Conservation (phyloP, 139 green algal genomes). For the Chlorella sorokiniana region DNA sequence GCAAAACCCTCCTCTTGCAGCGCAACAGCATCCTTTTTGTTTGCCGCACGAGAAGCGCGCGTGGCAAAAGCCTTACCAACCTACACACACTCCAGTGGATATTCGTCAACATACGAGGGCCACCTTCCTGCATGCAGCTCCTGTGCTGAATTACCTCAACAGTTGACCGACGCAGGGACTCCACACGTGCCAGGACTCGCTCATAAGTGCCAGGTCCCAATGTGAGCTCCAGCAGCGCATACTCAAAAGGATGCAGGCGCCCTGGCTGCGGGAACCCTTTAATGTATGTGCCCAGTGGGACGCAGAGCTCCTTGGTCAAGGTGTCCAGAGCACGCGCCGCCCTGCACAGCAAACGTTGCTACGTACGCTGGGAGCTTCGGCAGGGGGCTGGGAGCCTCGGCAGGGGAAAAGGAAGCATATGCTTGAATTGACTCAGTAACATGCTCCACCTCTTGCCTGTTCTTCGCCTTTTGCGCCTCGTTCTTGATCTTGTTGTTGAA, state of each 20-base stretch:
- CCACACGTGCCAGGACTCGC: slow-evolving; percentile 47
- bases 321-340: slow-evolving; percentile 74
- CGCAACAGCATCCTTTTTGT: slow-evolving; percentile 69
- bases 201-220: slow-evolving; percentile 71
- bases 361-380: too few relatives aligned
- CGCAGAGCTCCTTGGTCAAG: slow-evolving; percentile 72
- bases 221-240: slow-evolving; percentile 88
- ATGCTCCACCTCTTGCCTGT: slow-evolving; percentile 40
- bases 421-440: neutral
- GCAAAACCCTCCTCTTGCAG: slow-evolving; percentile 69
- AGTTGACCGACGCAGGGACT: slow-evolving; percentile 18
- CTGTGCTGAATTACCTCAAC: slow-evolving; percentile 66
- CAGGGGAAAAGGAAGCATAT: too few relatives aligned
- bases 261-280: slow-evolving; percentile 68
- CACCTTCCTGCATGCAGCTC: neutral
- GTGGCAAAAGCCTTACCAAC: slow-evolving; percentile 78
- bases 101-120: too few relatives aligned
- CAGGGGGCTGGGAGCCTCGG: neutral
- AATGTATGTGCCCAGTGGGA: slow-evolving; percentile 60
- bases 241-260: slow-evolving; percentile 90
- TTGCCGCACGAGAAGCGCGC: slow-evolving; percentile 59
- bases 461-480: slow-evolving; percentile 73
- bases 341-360: slow-evolving; percentile 29
- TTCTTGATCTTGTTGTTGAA: slow-evolving; percentile 70
- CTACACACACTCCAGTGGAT: slow-evolving; percentile 23